Percentiles rank a stretch among this genome's conserved stretches.
These are phyloP conservation scores for Parasitella parasitica DNA, from an alignment of 371 early-diverging fungal species.

Conservation along the genomic window DNA sequence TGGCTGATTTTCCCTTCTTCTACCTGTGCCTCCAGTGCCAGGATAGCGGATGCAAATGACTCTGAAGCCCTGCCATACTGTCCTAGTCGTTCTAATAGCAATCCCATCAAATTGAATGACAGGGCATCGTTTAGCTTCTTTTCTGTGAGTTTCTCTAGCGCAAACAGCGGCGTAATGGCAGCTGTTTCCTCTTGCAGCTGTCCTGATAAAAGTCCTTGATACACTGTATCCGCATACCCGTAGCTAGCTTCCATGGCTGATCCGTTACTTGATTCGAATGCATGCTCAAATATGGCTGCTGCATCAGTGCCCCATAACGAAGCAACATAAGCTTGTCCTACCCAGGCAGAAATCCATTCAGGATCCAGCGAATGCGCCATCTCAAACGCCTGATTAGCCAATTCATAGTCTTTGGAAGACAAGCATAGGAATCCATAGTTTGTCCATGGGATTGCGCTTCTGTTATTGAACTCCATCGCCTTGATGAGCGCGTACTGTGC, in stretches of 20 bases:
- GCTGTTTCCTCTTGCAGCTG: conserved; percentile 15
- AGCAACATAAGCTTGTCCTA: conserved; percentile 83
- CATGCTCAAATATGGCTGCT: conserved; percentile 72
- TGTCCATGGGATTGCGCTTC: conserved; percentile 74
- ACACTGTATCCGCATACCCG: conserved; percentile 66
- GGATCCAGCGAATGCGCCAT: conserved; percentile 81
- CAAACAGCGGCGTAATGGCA: conserved; percentile 61
- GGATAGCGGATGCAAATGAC: conserved; percentile 62
- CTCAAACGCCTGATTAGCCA: conserved; percentile 77
- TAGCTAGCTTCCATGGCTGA: conserved; percentile 69
- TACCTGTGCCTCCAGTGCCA: conserved; percentile 42
- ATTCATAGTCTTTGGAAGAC: conserved; percentile 69
- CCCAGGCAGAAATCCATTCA: conserved; percentile 79
- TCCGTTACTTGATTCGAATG: conserved; percentile 67
- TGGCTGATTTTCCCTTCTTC: conserved; percentile 22
- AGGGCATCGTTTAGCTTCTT: conserved; percentile 60
- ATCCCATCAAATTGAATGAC: conserved; percentile 72
- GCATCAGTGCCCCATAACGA: conserved; percentile 58
- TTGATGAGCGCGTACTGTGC: conserved; percentile 87
- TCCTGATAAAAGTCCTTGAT: conserved; percentile 27
- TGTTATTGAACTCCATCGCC: conserved; percentile 69
- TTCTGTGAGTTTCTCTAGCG: conserved; percentile 73
- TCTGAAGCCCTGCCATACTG: conserved; percentile 68
- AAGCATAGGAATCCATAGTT: conserved; percentile 87
- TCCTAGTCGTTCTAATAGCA: conserved; percentile 72